Conservation (phyloP, 1,284 basidiomycete genomes). For the Waitea zeae region DNA sequence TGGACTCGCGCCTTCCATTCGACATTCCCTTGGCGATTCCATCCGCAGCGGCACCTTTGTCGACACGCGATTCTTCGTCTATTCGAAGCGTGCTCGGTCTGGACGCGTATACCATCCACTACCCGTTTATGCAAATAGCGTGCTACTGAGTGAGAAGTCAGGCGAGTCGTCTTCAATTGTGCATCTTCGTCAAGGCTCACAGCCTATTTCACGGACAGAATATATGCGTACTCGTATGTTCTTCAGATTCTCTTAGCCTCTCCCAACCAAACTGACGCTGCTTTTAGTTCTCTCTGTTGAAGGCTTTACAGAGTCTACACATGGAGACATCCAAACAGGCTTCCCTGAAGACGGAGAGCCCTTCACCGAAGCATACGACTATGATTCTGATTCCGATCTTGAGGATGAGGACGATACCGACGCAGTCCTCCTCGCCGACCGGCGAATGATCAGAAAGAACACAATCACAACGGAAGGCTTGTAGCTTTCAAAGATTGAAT, state of each 20-base stretch:
- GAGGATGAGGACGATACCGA: not conserved
- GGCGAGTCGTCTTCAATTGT: not conserved
- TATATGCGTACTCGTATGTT: not conserved
- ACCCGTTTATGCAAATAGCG: constrained; percentile 1
- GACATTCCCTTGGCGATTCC: not conserved
- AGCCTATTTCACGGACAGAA: too few species aligned
- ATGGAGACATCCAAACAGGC: not conserved
- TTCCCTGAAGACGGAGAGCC: not conserved
- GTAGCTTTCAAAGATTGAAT: too few species aligned
- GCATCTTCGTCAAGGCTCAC: not conserved
- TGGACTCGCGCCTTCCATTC: not conserved
- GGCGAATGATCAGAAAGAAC: not conserved
- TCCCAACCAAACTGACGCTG: too few species aligned
- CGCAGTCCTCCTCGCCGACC: not conserved
- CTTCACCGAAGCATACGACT: not conserved
- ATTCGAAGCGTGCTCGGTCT: not conserved
- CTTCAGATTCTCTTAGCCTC: too few species aligned
- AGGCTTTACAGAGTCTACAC: constrained; percentile 1
- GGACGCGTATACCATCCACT: constrained; percentile 1
- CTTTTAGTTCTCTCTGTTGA: constrained; percentile 1
- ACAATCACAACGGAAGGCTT: too few species aligned
- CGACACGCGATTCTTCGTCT: constrained; percentile 1
- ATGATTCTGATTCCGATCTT: constrained; percentile 1
- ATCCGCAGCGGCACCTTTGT: not conserved
- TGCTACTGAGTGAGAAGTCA: not conserved